A percentile compares a stretch with the other conserved stretches of the same genome.
phyloP scores from a whole-genome alignment of 176 grass and related monocot genomes.

The Aegilops umbellulata region DNA sequence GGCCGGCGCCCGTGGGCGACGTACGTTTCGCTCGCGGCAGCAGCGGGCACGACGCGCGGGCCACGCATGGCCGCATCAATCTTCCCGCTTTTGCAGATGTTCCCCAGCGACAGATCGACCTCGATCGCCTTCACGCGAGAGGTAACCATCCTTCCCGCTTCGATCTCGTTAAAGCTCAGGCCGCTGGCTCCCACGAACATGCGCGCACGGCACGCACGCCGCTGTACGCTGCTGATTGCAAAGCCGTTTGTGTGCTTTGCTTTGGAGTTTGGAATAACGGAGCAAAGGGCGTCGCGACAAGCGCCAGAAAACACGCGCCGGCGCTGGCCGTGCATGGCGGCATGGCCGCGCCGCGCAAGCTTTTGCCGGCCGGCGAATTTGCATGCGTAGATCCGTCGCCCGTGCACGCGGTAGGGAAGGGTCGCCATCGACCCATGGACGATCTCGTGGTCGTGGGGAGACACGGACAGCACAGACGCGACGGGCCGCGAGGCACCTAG shows the following conservation, averaged over 20 bases:
- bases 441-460: neutral
- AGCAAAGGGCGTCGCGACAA: constrained; percentile 47
- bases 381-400: neutral
- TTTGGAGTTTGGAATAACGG: constrained; percentile 23
- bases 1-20: neutral
- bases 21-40: neutral
- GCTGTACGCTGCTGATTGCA: neutral
- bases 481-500: neutral
- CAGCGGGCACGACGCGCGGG: neutral
- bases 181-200: neutral
- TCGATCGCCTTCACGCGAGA: too few relatives aligned
- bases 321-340: neutral
- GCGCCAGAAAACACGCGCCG: neutral
- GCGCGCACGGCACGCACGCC: neutral
- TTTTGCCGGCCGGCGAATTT: neutral
- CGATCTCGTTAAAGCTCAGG: neutral
- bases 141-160: neutral
- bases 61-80: neutral
- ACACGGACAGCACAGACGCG: neutral
- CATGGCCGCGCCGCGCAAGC: neutral
- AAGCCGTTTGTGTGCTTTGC: neutral
- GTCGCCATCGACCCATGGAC: neutral
- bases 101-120: too few relatives aligned
- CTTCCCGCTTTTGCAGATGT: too few relatives aligned
- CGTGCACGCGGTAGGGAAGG: neutral